Percentiles rank a stretch among this genome's conserved stretches.
phyloP scores from a whole-genome alignment of 768 basidiomycete genomes.

The Tulasnella sp. region DNA sequence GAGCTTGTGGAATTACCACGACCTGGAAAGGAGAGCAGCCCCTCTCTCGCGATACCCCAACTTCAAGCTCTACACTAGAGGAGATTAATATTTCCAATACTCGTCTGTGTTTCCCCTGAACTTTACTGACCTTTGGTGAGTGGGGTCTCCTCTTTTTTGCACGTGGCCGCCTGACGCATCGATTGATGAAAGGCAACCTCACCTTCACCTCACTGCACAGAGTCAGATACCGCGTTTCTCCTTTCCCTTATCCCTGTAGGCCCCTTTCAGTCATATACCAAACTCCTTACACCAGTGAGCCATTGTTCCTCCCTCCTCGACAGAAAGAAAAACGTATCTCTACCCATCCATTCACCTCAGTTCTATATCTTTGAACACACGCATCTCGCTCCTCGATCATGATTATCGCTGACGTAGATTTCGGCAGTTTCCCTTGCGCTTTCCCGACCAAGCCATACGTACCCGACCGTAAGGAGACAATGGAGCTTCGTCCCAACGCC shows the following conservation, averaged over 20 bases:
- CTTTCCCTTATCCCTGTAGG: not conserved
- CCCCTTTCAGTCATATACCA: not conserved
- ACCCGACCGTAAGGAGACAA: constrained; percentile 1
- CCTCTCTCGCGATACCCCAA: not conserved
- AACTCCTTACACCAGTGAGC: not conserved
- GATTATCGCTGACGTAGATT: constrained; percentile 4
- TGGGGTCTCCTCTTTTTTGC: not conserved
- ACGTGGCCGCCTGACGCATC: not conserved
- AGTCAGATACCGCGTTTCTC: constrained; percentile 1
- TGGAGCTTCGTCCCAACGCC: not conserved
- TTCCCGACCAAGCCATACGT: not conserved
- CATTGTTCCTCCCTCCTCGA: not conserved
- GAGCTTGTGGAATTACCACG: not conserved
- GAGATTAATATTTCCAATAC: not conserved
- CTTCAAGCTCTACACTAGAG: not conserved
- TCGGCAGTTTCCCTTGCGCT: not conserved
- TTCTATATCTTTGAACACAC: not conserved
- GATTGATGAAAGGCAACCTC: not conserved
- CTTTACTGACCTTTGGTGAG: not conserved
- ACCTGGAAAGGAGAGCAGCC: not conserved
- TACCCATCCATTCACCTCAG: not conserved
- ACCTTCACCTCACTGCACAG: not conserved
- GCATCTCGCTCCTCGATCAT: not conserved
- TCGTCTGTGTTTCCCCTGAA: not conserved
- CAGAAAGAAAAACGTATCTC: not conserved